phyloP scores from a whole-genome alignment of 345 rosid genomes.

The Syzygium aqueum region DNA sequence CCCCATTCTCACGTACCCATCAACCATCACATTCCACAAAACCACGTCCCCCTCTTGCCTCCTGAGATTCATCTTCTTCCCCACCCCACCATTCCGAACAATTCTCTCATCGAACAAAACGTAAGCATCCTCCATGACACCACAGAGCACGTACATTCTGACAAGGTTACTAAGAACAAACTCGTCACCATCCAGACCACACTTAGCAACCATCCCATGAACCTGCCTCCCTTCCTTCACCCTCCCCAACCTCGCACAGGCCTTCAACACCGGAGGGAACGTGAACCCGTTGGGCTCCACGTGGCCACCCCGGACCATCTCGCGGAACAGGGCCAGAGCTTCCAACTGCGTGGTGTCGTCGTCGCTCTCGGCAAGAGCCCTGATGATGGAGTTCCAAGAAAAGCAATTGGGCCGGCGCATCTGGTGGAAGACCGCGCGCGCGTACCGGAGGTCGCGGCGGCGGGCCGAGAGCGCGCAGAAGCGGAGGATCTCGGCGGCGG shows the following conservation, averaged over 20 bases:
- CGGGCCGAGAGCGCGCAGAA: constrained; percentile 29
- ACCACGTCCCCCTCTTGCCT: constrained; percentile 49
- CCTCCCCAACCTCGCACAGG: constrained; percentile 39
- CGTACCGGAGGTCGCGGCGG: constrained; percentile 32
- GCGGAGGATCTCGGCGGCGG: constrained; percentile 60
- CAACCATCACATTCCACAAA: constrained; percentile 67
- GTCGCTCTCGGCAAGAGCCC: constrained; percentile 44
- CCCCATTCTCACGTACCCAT: constrained; percentile 49
- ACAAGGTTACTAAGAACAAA: constrained; percentile 61
- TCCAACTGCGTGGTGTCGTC: constrained; percentile 10
- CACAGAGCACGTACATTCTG: constrained; percentile 58
- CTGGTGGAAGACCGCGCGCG: constrained; percentile 33
- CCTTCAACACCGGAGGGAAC: constrained; percentile 59
- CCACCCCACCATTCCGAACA: background rate
- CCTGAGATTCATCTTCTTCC: constrained; percentile 13
- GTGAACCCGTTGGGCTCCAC: constrained; percentile 53
- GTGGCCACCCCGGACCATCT: constrained; percentile 31
- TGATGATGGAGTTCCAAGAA: constrained; percentile 71
- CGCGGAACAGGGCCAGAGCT: constrained; percentile 29
- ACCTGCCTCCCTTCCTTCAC: constrained; percentile 50
- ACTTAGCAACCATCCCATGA: constrained; percentile 47
- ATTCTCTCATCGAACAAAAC: constrained; percentile 24
- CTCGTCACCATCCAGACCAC: constrained; percentile 43
- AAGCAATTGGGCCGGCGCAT: constrained; percentile 56
- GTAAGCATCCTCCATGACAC: constrained; percentile 41